phyloP scores from a whole-genome alignment of 129 eudicot species.

The Flaveria brownii region DNA sequence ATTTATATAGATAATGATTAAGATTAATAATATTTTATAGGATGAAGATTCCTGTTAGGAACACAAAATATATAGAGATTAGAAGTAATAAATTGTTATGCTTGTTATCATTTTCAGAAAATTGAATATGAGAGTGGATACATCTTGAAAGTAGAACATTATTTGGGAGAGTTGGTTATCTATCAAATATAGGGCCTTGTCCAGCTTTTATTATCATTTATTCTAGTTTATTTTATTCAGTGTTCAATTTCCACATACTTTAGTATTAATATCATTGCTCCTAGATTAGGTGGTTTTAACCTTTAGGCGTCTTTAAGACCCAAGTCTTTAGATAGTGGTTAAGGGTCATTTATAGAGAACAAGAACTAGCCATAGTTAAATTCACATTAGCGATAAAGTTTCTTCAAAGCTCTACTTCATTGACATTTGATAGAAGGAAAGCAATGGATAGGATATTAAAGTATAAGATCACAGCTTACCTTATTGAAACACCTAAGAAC shows the following conservation, averaged over 20 bases:
- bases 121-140: neutral
- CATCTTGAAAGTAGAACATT: no score
- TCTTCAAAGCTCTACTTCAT: slow-evolving; percentile 20
- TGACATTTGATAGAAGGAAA: slow-evolving; percentile 11
- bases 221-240: neutral
- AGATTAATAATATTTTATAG: neutral
- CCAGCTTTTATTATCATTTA: neutral
- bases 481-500: slow-evolving; percentile 52
- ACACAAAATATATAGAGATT: neutral
- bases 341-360: slow-evolving; percentile 7
- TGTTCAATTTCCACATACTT: neutral
- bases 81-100: neutral
- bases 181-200: neutral
- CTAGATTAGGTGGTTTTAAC: slow-evolving; percentile 14
- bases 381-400: neutral
- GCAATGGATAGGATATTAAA: neutral
- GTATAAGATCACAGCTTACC: slow-evolving; percentile 46
- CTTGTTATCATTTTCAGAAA: neutral
- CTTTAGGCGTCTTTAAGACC: neutral
- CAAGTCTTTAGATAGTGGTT: neutral
- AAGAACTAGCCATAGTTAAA: neutral
- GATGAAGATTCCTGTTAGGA: neutral
- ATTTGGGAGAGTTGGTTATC: neutral
- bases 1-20: neutral
- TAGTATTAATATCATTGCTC: neutral